Base-by-base conservation (phyloP, 2,329 filamentous ascomycete genomes). In the Drechslerella coelobrocha region DNA sequence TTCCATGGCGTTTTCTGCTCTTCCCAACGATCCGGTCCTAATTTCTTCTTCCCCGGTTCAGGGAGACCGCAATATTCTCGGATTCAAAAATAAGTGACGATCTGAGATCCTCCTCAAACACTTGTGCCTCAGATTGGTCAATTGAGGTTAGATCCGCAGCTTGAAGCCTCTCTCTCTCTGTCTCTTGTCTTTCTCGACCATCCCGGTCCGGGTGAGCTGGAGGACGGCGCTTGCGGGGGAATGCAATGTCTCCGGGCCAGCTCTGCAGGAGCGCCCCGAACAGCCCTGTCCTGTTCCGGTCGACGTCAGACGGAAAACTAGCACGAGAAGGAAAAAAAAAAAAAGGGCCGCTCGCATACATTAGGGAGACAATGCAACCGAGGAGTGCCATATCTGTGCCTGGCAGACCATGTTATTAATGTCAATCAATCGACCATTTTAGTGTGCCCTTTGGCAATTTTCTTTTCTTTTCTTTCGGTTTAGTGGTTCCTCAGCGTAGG, bases 41-140 rank as follows among this genome's bases (percentile, higher is more conserved):
- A 69, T 61, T 62, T 69, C 57, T 61, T 48, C 56, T 54, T 69
- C 57, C 65, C 65, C 56, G 45, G 65, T 61, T 69, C 65, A 69
- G 65, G 65, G 57, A 62, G 65, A 53, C 51, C 24, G 27, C 48
- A 50, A 47, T 61, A 50, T 52, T 45, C 29, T 69, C 45, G 52
- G 52, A 48, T 61, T 69, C 51, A 39, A 56, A 27, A 68, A 45
- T 56, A 62, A 48, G 24, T 69, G 65, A 61, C 51, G 65, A 69
- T 69, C 65, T 69, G 47, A 69, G 65, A 69, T 69, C 65, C 62
- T 27, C 65, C 65, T 69, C 57, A 69, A 69, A 69, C 57, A 69
- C 65, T 69, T 69, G 61, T 53, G 47, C 61, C 55, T 61, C 65
- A 62, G 65, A 69, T 59, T 57, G 65, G 56, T 45, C 47, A 43